Conservation (phyloP, 257 asterid species). For the Paraleonurus japonicus region DNA sequence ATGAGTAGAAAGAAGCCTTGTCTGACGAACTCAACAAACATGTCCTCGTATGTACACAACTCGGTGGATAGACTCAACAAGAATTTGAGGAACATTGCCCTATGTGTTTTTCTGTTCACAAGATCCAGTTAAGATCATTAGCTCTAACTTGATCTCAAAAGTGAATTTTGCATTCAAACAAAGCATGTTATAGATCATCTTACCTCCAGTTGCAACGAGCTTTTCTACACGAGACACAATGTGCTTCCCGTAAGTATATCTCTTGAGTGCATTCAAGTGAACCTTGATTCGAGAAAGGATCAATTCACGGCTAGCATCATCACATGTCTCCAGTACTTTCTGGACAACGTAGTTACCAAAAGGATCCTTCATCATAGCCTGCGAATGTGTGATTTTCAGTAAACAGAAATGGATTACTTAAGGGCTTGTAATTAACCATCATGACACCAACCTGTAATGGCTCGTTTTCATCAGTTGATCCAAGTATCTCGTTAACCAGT, state of each 20-base stretch:
- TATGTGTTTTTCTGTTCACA: conserved; percentile 45
- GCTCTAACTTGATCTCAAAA: background rate
- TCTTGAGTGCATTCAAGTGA: conserved; percentile 75
- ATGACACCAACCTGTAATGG: conserved; percentile 64
- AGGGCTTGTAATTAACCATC: background rate
- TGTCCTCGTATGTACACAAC: conserved; percentile 30
- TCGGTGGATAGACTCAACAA: conserved; percentile 23
- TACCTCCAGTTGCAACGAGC: conserved; percentile 85
- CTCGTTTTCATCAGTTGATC: conserved; percentile 80
- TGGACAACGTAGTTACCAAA: conserved; percentile 88
- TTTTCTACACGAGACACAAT: conserved; percentile 85
- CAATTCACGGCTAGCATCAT: conserved; percentile 62
- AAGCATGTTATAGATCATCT: background rate
- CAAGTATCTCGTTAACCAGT: conserved; percentile 83
- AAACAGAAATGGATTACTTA: background rate
- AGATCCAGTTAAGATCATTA: background rate
- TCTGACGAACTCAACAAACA: conserved; percentile 1
- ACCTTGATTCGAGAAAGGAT: conserved; percentile 77
- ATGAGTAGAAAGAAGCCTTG: conserved; percentile 18
- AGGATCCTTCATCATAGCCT: conserved; percentile 98
- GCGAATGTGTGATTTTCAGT: conserved; percentile 15
- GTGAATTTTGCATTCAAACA: background rate
- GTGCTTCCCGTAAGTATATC: conserved; percentile 88
- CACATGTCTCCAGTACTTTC: conserved; percentile 89
- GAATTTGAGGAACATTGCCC: conserved; percentile 37